Conservation (phyloP, 2,329 filamentous ascomycete species). For the Pleomassaria siparia region DNA sequence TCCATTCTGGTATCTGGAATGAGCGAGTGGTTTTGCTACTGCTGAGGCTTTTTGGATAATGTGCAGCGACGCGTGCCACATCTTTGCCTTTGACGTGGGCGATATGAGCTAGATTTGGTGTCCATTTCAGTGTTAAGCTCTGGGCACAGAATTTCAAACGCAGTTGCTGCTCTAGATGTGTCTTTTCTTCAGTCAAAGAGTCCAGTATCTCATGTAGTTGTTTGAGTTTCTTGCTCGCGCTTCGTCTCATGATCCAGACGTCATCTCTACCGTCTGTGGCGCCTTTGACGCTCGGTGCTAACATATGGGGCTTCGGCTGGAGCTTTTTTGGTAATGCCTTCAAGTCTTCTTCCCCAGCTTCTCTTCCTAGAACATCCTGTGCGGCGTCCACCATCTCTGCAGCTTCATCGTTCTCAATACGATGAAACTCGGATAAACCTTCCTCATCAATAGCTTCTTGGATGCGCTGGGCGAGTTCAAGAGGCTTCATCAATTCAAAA, state of each 20-base stretch:
- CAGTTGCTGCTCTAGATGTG: constrained; percentile 61
- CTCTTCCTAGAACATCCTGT: constrained; percentile 65
- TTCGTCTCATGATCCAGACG: constrained; percentile 64
- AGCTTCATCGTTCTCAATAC: constrained; percentile 71
- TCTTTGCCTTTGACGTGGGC: constrained; percentile 88
- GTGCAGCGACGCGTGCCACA: constrained; percentile 31
- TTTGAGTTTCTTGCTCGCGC: constrained; percentile 66
- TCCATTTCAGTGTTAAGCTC: constrained; percentile 78
- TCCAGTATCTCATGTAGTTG: constrained; percentile 70
- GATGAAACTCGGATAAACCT: constrained; percentile 77
- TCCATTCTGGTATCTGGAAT: constrained; percentile 85
- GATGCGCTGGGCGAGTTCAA: constrained; percentile 70
- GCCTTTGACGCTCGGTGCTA: constrained; percentile 34
- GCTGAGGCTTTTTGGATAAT: constrained; percentile 61
- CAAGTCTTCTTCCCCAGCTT: constrained; percentile 64
- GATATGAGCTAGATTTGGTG: constrained; percentile 82
- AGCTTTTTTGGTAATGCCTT: constrained; percentile 40
- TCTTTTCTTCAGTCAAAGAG: constrained; percentile 62
- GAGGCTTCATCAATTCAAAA: constrained; percentile 67
- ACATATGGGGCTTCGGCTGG: constrained; percentile 37
- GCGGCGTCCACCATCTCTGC: constrained; percentile 72
- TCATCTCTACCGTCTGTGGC: constrained; percentile 48
- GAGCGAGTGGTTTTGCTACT: constrained; percentile 82
- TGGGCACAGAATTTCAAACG: constrained; percentile 56
- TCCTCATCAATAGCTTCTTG: constrained; percentile 86